These are phyloP conservation scores for Aspergillus incahuasiensis DNA, from an alignment of 495 filamentous ascomycete species.

Conservation along the genomic window DNA sequence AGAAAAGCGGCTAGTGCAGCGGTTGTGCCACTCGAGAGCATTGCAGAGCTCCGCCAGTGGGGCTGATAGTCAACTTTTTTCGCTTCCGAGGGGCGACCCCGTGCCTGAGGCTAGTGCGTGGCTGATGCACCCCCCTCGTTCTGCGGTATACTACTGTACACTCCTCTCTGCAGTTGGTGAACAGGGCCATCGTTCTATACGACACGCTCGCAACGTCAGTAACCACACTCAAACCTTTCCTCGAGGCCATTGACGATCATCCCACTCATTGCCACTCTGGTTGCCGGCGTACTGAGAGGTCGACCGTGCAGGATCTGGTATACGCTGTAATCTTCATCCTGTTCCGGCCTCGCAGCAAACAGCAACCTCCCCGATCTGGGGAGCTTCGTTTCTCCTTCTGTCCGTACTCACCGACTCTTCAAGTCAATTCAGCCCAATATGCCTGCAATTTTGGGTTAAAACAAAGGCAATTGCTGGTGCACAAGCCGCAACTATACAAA, in stretches of 20 bases:
- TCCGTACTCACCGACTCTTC: constrained; percentile 5
- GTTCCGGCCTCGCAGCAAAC: constrained; percentile 12
- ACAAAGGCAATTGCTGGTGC: neutral
- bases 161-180: no score
- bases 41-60: constrained; percentile 8
- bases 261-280: constrained; percentile 20
- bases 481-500: neutral
- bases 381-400: neutral
- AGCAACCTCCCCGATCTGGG: constrained; percentile 1
- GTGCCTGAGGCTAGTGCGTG: constrained; percentile 13
- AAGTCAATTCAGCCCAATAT: neutral
- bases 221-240: neutral
- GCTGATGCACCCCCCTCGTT: neutral
- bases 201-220: neutral
- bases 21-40: constrained; percentile 6
- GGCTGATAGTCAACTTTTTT: constrained; percentile 2
- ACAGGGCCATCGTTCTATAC: no score
- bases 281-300: constrained; percentile 2
- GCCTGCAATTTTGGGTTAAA: neutral
- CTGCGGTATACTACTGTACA: neutral
- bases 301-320: constrained; percentile 22
- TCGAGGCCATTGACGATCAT: constrained; percentile 10
- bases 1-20: constrained; percentile 4
- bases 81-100: constrained; percentile 9
- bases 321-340: constrained; percentile 28